These are phyloP conservation scores for Penicillium pulvis DNA, from an alignment of 495 filamentous ascomycete species.

Conservation along the genomic window DNA sequence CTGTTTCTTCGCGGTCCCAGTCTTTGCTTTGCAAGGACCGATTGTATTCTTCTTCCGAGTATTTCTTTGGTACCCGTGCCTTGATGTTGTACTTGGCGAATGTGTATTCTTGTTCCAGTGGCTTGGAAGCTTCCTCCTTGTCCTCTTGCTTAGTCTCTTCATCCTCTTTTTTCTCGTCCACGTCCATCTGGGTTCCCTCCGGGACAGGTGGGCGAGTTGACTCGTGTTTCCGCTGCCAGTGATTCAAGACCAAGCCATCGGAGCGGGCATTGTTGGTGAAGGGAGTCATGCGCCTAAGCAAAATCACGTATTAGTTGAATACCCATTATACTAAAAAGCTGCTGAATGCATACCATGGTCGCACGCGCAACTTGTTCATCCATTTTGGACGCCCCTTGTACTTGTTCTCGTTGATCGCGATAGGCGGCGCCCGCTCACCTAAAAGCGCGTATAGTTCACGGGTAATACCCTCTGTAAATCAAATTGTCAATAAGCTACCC, in stretches of 20 bases:
- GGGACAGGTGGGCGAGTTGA: slow-evolving; percentile 40
- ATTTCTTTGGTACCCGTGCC: slow-evolving; percentile 66
- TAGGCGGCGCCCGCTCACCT: slow-evolving; percentile 68
- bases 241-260: slow-evolving; percentile 59
- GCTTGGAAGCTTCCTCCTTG: slow-evolving; percentile 35
- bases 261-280: slow-evolving; percentile 63
- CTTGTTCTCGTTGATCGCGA: slow-evolving; percentile 65
- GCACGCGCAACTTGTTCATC: slow-evolving; percentile 54
- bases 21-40: slow-evolving; percentile 67
- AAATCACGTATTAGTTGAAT: slow-evolving; percentile 5
- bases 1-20: slow-evolving; percentile 91
- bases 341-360: slow-evolving; percentile 50
- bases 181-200: slow-evolving; percentile 46
- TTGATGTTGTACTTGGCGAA: slow-evolving; percentile 83
- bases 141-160: slow-evolving; percentile 26
- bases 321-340: neutral
- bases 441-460: slow-evolving; percentile 67
- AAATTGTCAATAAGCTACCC: slow-evolving; percentile 11
- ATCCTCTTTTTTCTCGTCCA: slow-evolving; percentile 31
- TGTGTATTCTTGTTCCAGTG: slow-evolving; percentile 45
- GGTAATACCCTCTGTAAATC: slow-evolving; percentile 68
- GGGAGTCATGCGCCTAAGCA: slow-evolving; percentile 50
- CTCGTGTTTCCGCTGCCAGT: slow-evolving; percentile 61
- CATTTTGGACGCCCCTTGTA: slow-evolving; percentile 65
- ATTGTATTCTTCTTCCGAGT: slow-evolving; percentile 85